phyloP scores from a whole-genome alignment of 1,139 yeast genomes.

The Sugiyamaella japonica region DNA sequence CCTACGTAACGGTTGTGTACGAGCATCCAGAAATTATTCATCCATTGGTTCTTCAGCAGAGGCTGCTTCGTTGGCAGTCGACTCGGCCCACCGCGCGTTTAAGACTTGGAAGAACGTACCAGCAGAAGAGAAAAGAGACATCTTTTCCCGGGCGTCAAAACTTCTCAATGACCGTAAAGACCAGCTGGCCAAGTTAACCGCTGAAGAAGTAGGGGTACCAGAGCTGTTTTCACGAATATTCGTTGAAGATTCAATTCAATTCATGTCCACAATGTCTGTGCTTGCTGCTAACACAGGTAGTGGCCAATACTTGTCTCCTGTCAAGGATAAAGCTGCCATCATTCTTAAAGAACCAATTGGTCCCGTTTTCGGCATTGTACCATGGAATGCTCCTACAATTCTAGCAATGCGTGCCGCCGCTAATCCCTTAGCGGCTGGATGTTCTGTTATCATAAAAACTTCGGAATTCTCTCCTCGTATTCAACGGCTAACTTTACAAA shows the following conservation, averaged over 20 bases:
- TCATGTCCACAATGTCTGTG: slow-evolving; percentile 24
- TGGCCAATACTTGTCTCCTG: slow-evolving; percentile 6
- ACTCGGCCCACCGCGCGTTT: slow-evolving; percentile 22
- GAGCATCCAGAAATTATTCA: slow-evolving; percentile 5
- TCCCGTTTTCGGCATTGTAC: slow-evolving; percentile 49
- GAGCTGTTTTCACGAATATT: slow-evolving; percentile 45
- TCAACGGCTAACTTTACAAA: slow-evolving; percentile 53
- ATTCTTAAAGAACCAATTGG: slow-evolving; percentile 48
- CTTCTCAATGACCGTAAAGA: slow-evolving; percentile 25
- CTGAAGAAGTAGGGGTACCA: slow-evolving; percentile 44
- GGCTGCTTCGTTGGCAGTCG: slow-evolving; percentile 29
- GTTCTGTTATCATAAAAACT: slow-evolving; percentile 61
- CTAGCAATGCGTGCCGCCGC: slow-evolving; percentile 36
- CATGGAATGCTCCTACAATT: slow-evolving; percentile 54
- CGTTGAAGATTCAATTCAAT: slow-evolving; percentile 40
- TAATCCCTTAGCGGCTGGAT: slow-evolving; percentile 60
- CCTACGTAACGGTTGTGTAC: no score
- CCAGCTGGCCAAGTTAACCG: slow-evolving; percentile 24
- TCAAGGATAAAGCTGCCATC: slow-evolving; percentile 12
- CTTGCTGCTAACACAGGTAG: slow-evolving; percentile 10
- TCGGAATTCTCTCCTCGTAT: slow-evolving; percentile 69
- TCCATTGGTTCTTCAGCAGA: slow-evolving; percentile 26
- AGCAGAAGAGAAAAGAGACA: slow-evolving; percentile 22
- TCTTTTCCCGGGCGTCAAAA: slow-evolving; percentile 28
- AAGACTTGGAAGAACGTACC: slow-evolving; percentile 23